Conservation (phyloP, 163 green algal genomes). For the Chloroidium sp. region DNA sequence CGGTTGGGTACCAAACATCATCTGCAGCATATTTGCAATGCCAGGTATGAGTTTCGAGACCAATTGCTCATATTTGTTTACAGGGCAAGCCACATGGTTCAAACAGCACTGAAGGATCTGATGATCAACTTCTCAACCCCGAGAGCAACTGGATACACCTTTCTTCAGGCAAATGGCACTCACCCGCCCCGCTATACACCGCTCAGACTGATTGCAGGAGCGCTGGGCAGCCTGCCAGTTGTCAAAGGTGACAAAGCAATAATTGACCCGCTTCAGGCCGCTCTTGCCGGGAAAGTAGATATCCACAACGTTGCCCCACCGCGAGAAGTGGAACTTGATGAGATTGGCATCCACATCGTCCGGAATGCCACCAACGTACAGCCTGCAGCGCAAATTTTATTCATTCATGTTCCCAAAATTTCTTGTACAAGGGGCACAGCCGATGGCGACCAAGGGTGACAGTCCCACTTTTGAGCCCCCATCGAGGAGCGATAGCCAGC, state of each 20-base stretch:
- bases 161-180: not conserved
- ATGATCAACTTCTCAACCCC: too few species aligned
- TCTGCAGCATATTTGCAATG: too few species aligned
- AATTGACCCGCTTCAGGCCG: constrained; percentile 21
- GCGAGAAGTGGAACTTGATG: constrained; percentile 14
- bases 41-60: too few species aligned
- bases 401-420: too few species aligned
- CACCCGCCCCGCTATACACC: constrained; percentile 16
- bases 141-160: too few species aligned
- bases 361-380: constrained; percentile 19
- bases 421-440: too few species aligned
- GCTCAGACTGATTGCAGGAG: constrained; percentile 19
- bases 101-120: too few species aligned
- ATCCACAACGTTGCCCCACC: constrained; percentile 22
- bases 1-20: too few species aligned
- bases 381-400: not conserved
- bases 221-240: constrained; percentile 16
- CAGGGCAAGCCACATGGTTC: too few species aligned
- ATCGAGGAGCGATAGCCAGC: too few species aligned
- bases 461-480: too few species aligned
- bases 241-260: constrained; percentile 29
- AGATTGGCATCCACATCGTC: constrained; percentile 11
- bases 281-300: constrained; percentile 26
- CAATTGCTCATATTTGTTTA: not conserved
- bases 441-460: too few species aligned